Base-by-base conservation (phyloP, 495 filamentous ascomycete genomes). In the Paragyromitra xinjiangensis region DNA sequence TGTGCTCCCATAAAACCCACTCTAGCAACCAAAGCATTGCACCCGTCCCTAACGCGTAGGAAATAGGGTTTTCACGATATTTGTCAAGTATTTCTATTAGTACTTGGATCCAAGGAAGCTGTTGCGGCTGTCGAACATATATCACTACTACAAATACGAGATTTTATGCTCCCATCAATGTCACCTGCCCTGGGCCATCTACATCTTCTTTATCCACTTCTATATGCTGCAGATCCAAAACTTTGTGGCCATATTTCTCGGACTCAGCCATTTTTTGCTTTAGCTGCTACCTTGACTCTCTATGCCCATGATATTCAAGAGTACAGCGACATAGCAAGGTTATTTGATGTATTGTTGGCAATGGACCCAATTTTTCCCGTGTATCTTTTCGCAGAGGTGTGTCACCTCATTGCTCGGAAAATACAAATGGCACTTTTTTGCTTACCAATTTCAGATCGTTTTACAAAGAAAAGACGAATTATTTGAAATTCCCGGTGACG, bases 161-260 rank as follows among this genome's bases (percentile, higher is more conserved):
- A 99, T 84, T 99, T 97, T 82, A 98, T 99, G 96, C 90, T 98
- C 1, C 94, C 95, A 6, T 91, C 91, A 11, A 88, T 99, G n/a
- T 85, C 88, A 24, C 91, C 94, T 8, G 91, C 95, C 14, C 83
- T 97, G 62, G 87, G 89, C 51, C 95, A 98, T 82, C 89, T 98
- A 1, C 88, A 90, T 16, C 88, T 99, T 0, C 89, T 99, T 71
- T 94, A 93, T 7, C 87, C 91, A 73, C 92, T 99, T 56, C 86
- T 99, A 6, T 83, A 88, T 68, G 86, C 87, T 7, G 89, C 88
- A 14, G 92, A 97, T 81, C 87, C 89, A 0, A 84, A 84, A 40
- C 85, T 98, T 22, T 89, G 86, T 81, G 86, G 78, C 1, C 96
- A 96, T 84, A 87, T 99, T 1, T 90, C 91, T 2, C 86, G 86